A percentile compares a stretch with the other conserved stretches of the same genome.
phyloP scores from a whole-genome alignment of 2,329 filamentous ascomycete genomes.

The Colletotrichum chrysophilum region DNA sequence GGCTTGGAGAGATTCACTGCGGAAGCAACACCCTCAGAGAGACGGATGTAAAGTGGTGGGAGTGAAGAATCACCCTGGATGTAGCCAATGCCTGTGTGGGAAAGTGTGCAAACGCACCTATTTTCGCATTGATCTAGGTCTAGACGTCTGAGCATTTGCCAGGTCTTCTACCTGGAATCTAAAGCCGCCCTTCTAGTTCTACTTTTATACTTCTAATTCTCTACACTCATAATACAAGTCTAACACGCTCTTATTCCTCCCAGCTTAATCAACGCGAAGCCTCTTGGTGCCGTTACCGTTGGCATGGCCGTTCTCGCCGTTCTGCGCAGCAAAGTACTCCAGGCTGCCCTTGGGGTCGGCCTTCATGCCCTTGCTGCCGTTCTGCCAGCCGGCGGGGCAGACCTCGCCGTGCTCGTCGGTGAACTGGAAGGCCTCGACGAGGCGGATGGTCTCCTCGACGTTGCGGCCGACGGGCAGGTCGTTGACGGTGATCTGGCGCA shows the following conservation, averaged over 20 bases:
- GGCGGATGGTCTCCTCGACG: constrained; percentile 69
- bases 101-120: background rate
- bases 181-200: background rate
- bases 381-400: constrained; percentile 59
- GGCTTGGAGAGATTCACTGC: constrained; percentile 31
- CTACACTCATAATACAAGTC: background rate
- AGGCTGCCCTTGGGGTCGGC: constrained; percentile 55
- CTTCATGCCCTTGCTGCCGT: constrained; percentile 55
- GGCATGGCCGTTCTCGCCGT: constrained; percentile 32
- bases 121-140: background rate
- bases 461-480: constrained; percentile 68
- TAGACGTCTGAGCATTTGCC: background rate
- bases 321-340: constrained; percentile 47
- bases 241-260: background rate
- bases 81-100: rapidly evolving
- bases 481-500: constrained; percentile 70
- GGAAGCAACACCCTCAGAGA: constrained; percentile 24
- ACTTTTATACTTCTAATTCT: constrained; percentile 6
- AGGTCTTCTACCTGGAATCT: background rate
- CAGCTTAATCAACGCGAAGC: background rate
- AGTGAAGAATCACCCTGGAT: background rate
- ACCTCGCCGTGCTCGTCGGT: constrained; percentile 84
- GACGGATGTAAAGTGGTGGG: constrained; percentile 19
- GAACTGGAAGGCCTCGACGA: constrained; percentile 79
- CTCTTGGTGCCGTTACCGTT: constrained; percentile 17